phyloP scores from a whole-genome alignment of 768 basidiomycete genomes.

The Lentinula sp. region DNA sequence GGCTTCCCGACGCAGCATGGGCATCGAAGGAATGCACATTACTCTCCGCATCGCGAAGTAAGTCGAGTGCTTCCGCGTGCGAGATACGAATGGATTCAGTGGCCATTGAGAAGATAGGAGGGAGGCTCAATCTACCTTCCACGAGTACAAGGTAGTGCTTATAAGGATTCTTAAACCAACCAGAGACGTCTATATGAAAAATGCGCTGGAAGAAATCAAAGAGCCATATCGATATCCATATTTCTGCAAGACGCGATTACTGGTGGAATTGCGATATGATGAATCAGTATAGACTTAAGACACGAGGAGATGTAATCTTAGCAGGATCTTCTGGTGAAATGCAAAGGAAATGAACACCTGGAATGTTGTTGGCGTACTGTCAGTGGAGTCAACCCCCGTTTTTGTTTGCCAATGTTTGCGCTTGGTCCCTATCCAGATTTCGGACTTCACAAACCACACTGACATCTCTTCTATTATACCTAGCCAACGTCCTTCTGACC shows the following conservation, averaged over 20 bases:
- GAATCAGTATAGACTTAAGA: neutral
- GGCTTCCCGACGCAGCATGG: neutral
- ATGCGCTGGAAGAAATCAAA: too few species aligned
- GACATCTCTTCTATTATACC: neutral
- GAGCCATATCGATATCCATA: neutral
- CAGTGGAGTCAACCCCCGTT: neutral
- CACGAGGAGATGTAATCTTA: neutral
- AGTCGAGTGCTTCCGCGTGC: neutral
- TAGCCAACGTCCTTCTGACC: neutral
- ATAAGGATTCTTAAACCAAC: too few species aligned
- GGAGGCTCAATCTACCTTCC: too few species aligned
- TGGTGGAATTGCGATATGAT: neutral
- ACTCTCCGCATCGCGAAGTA: neutral
- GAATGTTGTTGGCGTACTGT: neutral
- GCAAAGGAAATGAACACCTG: neutral
- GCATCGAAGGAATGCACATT: neutral
- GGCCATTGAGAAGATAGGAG: neutral
- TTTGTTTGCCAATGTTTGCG: neutral
- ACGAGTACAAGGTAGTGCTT: too few species aligned
- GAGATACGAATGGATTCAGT: neutral
- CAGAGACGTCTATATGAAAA: too few species aligned
- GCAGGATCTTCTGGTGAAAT: neutral
- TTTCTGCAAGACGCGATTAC: neutral
- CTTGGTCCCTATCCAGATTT: neutral
- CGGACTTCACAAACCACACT: too few species aligned